Base-by-base conservation (phyloP, 2,329 filamentous ascomycete species). In the Trichothecium roseum region DNA sequence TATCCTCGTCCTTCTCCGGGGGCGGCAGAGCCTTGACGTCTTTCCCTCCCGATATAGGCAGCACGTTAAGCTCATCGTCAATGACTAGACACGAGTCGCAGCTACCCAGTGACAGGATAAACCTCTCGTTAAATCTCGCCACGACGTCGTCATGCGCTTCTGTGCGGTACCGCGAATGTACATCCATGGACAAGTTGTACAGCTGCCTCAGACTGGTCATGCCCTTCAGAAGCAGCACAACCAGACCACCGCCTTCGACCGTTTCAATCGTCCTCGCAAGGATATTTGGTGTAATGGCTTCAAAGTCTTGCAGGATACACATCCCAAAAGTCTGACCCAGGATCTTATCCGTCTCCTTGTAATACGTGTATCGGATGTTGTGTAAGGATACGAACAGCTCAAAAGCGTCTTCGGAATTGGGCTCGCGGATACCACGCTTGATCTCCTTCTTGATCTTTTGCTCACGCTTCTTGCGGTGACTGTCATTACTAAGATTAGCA, bases 301-400 rank as follows among this genome's bases (percentile, higher is more conserved):
- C 91, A 51, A 98, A 98, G 55, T 98, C 91, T 59, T 98, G 91
- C 47, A 98, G 64, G 45, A 98, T 94, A 57, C 87, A 95, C 85
- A 95, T 95, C 55, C 89, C 89, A 55, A 91, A 98, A 30, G 91
- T 98, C 59, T 96, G 94, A 56, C 91, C 91, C 38, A 96, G 63
- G 53, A 98, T 95, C 69, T 95, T 96, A 53, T 98, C 91, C 18
- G 91, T 96, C 66, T 98, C 91, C 64, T 98, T 98, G 69, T 98
- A 98, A 71, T 94, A 98, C 39, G 91, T 86, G 73, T 98, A 98
- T 59, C 91, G 84, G 56, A 98, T 94, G 60, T 95, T 87, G 65
- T 96, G 84, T 38, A 94, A 78, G 39, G 87, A 91, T 49, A 96
- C 82, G 63, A 96, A 98, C 37, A 96, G 75, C 63, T 98, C 91